Evolutionary conservation across 805 yeast species (phyloP).

Genomic region (Wickerhamomyces bovis): DNA sequence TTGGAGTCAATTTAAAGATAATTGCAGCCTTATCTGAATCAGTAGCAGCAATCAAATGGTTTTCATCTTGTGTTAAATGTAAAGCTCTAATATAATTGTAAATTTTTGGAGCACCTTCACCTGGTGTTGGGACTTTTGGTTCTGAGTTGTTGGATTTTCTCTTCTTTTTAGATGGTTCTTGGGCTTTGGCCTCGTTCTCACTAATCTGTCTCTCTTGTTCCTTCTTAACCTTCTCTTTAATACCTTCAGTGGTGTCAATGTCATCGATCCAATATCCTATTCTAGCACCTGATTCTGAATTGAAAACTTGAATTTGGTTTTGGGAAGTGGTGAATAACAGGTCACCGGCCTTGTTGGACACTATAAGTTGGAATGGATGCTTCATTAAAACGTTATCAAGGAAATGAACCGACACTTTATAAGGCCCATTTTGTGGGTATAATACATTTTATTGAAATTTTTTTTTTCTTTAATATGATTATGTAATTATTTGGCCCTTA

Average conservation of each 20-base stretch:
- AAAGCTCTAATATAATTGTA: conserved; percentile 66
- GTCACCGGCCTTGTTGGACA: conserved; percentile 38
- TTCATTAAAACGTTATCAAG: conserved; percentile 34
- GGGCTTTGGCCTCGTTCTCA: conserved; percentile 27
- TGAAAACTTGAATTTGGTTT: conserved; percentile 52
- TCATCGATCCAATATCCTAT: conserved; percentile 63
- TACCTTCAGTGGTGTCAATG: conserved; percentile 39
- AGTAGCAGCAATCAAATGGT: conserved; percentile 58
- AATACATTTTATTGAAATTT: not conserved
- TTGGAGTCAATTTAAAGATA: conserved; percentile 36
- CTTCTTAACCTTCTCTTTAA: conserved; percentile 43
- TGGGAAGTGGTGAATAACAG: conserved; percentile 52
- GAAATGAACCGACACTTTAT: not conserved
- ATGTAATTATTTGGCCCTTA: too few species aligned
- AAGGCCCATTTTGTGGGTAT: not conserved
- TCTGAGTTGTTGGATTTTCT: conserved; percentile 30
- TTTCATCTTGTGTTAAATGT: conserved; percentile 45
- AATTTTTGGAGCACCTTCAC: conserved; percentile 63
- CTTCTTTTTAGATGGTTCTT: conserved; percentile 30
- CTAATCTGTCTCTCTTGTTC: conserved; percentile 27
- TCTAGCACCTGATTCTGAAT: conserved; percentile 30
- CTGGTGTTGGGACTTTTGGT: conserved; percentile 55
- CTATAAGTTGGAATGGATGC: conserved; percentile 64
- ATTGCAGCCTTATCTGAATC: conserved; percentile 81
- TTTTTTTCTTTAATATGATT: not conserved